These are phyloP conservation scores for Cyclostephanos tholiformis DNA, from an alignment of 108 stramenopile genomes.

Conservation along the genomic window DNA sequence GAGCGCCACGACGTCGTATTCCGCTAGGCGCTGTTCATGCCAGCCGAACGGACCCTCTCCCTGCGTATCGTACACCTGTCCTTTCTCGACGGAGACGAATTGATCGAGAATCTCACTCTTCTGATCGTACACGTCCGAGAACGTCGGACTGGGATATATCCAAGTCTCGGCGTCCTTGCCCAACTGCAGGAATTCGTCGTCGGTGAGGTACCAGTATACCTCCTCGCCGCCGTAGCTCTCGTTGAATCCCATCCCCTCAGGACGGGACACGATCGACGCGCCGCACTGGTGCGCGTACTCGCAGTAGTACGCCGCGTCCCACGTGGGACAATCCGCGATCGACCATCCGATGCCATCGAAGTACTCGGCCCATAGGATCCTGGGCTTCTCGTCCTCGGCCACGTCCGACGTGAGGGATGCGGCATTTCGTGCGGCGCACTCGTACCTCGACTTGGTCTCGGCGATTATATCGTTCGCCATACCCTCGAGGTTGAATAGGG, in stretches of 20 bases:
- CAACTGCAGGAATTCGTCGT: slow-evolving; percentile 48
- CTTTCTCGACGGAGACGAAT: slow-evolving; percentile 56
- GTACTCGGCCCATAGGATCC: slow-evolving; percentile 43
- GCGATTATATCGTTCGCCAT: slow-evolving; percentile 38
- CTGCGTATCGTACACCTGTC: slow-evolving; percentile 63
- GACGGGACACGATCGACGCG: slow-evolving; percentile 43
- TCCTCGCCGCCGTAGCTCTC: slow-evolving; percentile 21
- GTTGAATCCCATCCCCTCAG: slow-evolving; percentile 44
- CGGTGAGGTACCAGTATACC: slow-evolving; percentile 48
- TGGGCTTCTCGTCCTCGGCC: slow-evolving; percentile 16
- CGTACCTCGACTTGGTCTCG: slow-evolving; percentile 29
- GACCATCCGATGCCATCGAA: slow-evolving; percentile 46
- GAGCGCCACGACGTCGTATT: slow-evolving; percentile 56
- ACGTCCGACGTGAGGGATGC: slow-evolving; percentile 15
- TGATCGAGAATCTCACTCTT: slow-evolving; percentile 56
- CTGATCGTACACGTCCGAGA: slow-evolving; percentile 31
- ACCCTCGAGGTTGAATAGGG: slow-evolving; percentile 48
- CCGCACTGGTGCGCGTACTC: slow-evolving; percentile 51
- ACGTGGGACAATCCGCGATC: slow-evolving; percentile 50
- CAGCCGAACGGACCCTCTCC: slow-evolving; percentile 56
- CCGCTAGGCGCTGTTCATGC: slow-evolving; percentile 72
- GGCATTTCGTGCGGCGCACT: slow-evolving; percentile 41
- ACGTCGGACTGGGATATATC: slow-evolving; percentile 40
- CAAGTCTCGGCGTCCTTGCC: slow-evolving; percentile 46
- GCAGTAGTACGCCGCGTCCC: slow-evolving; percentile 51